Evolutionary conservation across 176 grass and related monocot species (phyloP).

Genomic region (Thalia dealbata): DNA sequence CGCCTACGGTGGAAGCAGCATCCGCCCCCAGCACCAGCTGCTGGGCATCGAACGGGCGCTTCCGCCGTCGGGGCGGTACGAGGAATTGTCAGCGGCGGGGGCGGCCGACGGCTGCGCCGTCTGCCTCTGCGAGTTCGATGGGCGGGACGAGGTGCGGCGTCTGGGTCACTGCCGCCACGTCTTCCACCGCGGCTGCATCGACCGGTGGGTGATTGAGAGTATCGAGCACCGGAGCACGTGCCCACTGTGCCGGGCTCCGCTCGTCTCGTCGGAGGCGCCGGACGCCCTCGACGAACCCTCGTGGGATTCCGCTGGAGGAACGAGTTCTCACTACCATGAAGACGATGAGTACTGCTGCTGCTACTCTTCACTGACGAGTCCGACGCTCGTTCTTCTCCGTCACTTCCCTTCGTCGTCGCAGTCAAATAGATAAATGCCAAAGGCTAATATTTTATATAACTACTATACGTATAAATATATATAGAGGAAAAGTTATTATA

Average conservation of each 20-base stretch:
- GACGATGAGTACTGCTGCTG: constrained; percentile 19
- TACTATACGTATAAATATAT: no score
- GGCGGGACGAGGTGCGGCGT: constrained; percentile 48
- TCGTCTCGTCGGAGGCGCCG: constrained; percentile 52
- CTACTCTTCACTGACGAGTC: constrained; percentile 11
- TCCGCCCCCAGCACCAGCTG: background rate
- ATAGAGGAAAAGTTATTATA: no score
- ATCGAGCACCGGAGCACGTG: constrained; percentile 84
- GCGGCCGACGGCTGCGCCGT: constrained; percentile 43
- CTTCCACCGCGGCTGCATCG: constrained; percentile 70
- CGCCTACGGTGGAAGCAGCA: background rate
- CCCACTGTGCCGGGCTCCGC: constrained; percentile 75
- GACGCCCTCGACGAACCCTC: constrained; percentile 21
- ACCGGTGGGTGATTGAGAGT: constrained; percentile 74
- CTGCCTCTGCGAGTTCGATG: constrained; percentile 59
- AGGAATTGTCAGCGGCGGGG: constrained; percentile 22
- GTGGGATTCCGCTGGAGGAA: no score
- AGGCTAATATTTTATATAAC: no score
- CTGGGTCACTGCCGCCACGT: constrained; percentile 81
- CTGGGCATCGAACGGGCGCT: constrained; percentile 50
- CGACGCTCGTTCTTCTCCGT: constrained; percentile 20
- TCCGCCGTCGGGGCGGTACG: constrained; percentile 60
- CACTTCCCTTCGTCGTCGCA: background rate
- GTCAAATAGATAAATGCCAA: background rate
- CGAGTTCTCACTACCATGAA: constrained; percentile 34